These are phyloP conservation scores for Terfezia claveryi DNA, from an alignment of 495 filamentous ascomycete genomes.

Conservation along the genomic window DNA sequence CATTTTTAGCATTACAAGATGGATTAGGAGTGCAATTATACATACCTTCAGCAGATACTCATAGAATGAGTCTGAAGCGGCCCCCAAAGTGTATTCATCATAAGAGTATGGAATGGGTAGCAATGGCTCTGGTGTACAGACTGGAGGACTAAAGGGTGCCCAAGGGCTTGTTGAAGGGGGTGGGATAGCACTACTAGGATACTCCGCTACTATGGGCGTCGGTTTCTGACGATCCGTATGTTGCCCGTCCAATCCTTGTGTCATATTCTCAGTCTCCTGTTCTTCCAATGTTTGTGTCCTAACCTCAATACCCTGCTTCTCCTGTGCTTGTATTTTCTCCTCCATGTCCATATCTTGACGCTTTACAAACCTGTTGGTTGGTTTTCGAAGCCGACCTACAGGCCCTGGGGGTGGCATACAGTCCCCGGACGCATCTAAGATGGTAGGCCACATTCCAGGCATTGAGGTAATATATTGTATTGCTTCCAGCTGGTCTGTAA, in stretches of 20 bases:
- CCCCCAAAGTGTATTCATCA: slow-evolving; percentile 48
- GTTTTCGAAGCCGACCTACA: neutral
- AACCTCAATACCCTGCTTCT: neutral
- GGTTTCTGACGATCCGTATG: neutral
- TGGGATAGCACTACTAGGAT: no score
- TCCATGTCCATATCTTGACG: slow-evolving; percentile 3
- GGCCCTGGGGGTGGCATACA: slow-evolving; percentile 10
- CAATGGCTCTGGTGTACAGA: no score
- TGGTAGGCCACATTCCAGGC: slow-evolving; percentile 65
- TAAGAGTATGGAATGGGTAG: neutral
- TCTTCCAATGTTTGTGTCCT: neutral
- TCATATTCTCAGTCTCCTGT: neutral
- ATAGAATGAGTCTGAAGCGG: slow-evolving; percentile 73
- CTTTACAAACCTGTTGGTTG: neutral
- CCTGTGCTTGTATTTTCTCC: slow-evolving; percentile 1
- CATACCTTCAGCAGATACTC: slow-evolving; percentile 77
- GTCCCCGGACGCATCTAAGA: slow-evolving; percentile 54
- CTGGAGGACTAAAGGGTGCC: no score
- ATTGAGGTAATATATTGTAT: slow-evolving; percentile 50
- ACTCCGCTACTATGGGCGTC: no score
- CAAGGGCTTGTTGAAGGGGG: no score
- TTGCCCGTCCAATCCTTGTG: slow-evolving; percentile 8
- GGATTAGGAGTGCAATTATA: slow-evolving; percentile 8
- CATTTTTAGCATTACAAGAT: neutral
- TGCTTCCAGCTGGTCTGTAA: slow-evolving; percentile 67